A percentile compares a stretch with the other conserved stretches of the same genome.
These are phyloP conservation scores for Viridothelium virens DNA, from an alignment of 495 filamentous ascomycete species.

Conservation along the genomic window DNA sequence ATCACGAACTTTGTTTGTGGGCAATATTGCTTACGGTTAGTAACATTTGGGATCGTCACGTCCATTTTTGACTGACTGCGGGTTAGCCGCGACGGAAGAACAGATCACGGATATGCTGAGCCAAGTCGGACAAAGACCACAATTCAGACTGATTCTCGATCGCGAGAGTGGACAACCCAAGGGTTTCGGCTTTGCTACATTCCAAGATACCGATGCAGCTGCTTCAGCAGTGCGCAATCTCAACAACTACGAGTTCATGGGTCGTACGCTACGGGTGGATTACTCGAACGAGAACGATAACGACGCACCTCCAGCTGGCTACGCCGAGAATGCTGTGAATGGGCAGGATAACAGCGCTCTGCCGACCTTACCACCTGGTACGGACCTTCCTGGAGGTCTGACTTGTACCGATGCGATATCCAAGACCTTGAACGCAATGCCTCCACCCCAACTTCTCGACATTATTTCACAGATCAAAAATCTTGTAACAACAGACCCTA, in stretches of 20 bases:
- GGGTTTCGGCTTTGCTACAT: constrained; percentile 94
- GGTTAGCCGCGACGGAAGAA: constrained; percentile 79
- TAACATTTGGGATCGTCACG: background rate
- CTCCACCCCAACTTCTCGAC: constrained; percentile 83
- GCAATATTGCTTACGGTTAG: constrained; percentile 70
- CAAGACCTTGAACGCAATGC: constrained; percentile 74
- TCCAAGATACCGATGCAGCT: constrained; percentile 80
- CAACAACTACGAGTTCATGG: constrained; percentile 94
- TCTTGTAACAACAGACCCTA: constrained; percentile 69
- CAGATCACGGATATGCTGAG: constrained; percentile 88
- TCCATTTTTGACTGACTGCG: constrained; percentile 16
- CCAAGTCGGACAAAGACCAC: constrained; percentile 77
- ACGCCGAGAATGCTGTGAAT: constrained; percentile 23
- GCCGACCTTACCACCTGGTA: constrained; percentile 75
- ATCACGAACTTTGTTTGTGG: constrained; percentile 68
- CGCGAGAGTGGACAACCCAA: constrained; percentile 91
- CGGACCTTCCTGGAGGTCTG: constrained; percentile 70
- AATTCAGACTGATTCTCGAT: constrained; percentile 92
- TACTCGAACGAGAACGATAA: constrained; percentile 86
- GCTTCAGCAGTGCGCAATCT: constrained; percentile 92
- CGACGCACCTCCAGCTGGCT: constrained; percentile 32
- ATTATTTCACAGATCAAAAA: constrained; percentile 92
- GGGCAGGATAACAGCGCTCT: constrained; percentile 42
- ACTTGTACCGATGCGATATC: constrained; percentile 86
- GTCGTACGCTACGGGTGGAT: constrained; percentile 85